Percentiles rank a stretch among this genome's conserved stretches.
These are phyloP conservation scores for Lentinula edodes DNA, from an alignment of 768 basidiomycete species.

Conservation along the genomic window DNA sequence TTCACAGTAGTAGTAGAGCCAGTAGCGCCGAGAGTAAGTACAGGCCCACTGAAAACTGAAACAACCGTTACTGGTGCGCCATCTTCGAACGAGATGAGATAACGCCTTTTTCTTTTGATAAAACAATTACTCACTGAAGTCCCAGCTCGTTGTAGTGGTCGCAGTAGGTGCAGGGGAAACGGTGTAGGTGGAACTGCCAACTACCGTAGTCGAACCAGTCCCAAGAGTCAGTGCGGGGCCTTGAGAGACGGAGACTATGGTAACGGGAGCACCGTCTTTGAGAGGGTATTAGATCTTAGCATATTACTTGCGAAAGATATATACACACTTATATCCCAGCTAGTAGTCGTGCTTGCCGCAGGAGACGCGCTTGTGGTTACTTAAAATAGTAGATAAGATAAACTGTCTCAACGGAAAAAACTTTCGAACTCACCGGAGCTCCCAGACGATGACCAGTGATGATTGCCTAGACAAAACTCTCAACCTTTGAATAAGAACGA, in stretches of 20 bases:
- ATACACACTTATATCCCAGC: neutral
- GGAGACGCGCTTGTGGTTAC: neutral
- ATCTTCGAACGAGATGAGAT: neutral
- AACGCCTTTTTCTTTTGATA: neutral
- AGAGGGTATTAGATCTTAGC: neutral
- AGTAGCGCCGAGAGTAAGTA: neutral
- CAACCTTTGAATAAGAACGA: neutral
- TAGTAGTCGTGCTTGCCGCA: neutral
- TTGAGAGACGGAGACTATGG: neutral
- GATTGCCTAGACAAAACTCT: neutral
- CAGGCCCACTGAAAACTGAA: neutral
- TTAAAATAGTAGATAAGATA: neutral
- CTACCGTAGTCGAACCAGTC: neutral
- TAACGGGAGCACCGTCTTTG: neutral
- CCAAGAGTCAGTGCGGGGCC: neutral
- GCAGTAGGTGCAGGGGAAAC: neutral
- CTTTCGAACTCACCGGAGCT: neutral
- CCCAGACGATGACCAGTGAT: neutral
- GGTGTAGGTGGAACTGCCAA: neutral
- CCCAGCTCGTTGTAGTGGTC: neutral
- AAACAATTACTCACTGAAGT: neutral
- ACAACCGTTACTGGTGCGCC: neutral
- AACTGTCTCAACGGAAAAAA: neutral
- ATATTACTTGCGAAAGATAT: neutral
- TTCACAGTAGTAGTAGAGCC: neutral